A percentile compares a stretch with the other conserved stretches of the same genome.
phyloP scores from a whole-genome alignment of 1,139 yeast species.

The Scheffersomyces quercinus region DNA sequence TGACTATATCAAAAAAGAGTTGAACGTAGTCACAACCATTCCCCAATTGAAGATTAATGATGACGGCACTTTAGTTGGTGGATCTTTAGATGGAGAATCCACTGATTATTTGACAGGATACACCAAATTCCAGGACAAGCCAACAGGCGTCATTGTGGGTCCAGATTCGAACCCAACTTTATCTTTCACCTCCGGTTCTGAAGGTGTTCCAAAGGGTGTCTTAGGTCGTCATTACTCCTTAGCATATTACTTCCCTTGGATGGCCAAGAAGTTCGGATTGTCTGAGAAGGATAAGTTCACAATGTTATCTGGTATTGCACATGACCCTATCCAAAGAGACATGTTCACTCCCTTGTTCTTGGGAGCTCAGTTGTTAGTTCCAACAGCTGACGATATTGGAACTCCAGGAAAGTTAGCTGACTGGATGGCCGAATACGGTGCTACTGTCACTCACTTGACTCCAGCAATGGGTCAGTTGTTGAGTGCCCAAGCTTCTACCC shows the following conservation, averaged over 20 bases:
- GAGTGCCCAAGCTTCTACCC: constrained; percentile 93
- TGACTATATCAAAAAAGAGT: constrained; percentile 69
- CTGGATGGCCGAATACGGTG: constrained; percentile 92
- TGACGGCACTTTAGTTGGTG: constrained; percentile 76
- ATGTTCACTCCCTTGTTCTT: constrained; percentile 96
- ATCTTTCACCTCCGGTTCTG: constrained; percentile 97
- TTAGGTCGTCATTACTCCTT: constrained; percentile 95
- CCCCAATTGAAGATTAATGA: constrained; percentile 77
- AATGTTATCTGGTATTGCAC: constrained; percentile 98
- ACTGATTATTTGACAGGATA: constrained; percentile 55
- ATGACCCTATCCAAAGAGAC: constrained; percentile 98
- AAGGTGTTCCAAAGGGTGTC: constrained; percentile 98
- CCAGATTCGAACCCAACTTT: constrained; percentile 97
- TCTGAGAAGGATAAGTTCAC: constrained; percentile 86
- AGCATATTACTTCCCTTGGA: constrained; percentile 98
- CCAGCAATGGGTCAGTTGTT: constrained; percentile 99
- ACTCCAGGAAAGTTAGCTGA: constrained; percentile 97
- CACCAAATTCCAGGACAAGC: constrained; percentile 45
- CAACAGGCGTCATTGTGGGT: constrained; percentile 92
- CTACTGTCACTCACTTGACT: constrained; percentile 94
- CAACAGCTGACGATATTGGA: constrained; percentile 96
- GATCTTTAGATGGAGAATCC: constrained; percentile 26
- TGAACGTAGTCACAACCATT: constrained; percentile 69
- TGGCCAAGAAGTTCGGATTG: constrained; percentile 81
- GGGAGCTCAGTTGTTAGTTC: constrained; percentile 91